These are phyloP conservation scores for Cyberlindnera maclurae DNA, from an alignment of 805 yeast species.

Conservation along the genomic window DNA sequence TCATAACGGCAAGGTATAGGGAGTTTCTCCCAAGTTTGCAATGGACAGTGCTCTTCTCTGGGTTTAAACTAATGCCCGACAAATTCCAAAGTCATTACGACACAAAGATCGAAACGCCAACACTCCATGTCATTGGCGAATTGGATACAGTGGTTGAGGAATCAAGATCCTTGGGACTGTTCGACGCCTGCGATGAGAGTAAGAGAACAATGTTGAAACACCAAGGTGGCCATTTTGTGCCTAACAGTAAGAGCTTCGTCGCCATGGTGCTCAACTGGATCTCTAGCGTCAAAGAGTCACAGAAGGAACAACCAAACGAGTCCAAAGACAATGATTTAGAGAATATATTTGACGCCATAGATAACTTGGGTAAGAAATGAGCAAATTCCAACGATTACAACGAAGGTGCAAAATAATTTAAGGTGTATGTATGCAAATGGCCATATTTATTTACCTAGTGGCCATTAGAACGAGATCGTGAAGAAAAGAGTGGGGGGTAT, in stretches of 20 bases:
- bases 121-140: conserved; percentile 79
- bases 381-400: not conserved
- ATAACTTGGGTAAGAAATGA: conserved; percentile 31
- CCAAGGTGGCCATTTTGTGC: conserved; percentile 96
- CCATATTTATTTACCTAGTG: not conserved
- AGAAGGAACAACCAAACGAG: not conserved
- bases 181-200: conserved; percentile 37
- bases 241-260: conserved; percentile 57
- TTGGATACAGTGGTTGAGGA: conserved; percentile 82
- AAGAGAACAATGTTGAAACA: conserved; percentile 53
- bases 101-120: conserved; percentile 23
- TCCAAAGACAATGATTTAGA: conserved; percentile 18
- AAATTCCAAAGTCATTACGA: conserved; percentile 16
- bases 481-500: not conserved
- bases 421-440: conserved; percentile 1
- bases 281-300: conserved; percentile 3
- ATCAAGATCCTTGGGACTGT: conserved; percentile 54
- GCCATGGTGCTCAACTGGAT: conserved; percentile 30
- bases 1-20: conserved; percentile 39
- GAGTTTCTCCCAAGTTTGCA: conserved; percentile 36
- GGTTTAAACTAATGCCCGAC: conserved; percentile 35
- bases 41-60: conserved; percentile 54
- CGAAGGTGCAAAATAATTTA: not conserved
- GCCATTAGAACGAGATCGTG: not conserved
- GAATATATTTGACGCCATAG: conserved; percentile 32